These are phyloP conservation scores for Hyaloperonospora arabidopsidis DNA, from an alignment of 352 stramenopile genomes.

Conservation along the genomic window DNA sequence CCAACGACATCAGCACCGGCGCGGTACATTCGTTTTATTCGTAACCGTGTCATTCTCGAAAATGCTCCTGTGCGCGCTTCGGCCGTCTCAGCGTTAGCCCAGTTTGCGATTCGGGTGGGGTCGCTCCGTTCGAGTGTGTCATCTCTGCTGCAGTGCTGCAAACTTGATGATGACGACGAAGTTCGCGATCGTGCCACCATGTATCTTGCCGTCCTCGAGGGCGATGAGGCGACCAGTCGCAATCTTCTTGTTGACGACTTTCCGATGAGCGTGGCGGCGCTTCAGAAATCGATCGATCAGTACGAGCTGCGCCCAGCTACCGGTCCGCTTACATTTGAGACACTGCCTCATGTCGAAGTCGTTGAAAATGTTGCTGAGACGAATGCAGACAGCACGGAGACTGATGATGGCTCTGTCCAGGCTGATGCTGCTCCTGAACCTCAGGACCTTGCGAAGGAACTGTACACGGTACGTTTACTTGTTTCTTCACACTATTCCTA, in stretches of 20 bases:
- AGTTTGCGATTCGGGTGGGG: conserved; percentile 93
- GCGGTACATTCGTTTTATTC: conserved; percentile 99
- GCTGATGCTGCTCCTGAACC: conserved; percentile 34
- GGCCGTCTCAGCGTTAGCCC: conserved; percentile 91
- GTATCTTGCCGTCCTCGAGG: conserved; percentile 74
- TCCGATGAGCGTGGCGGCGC: conserved; percentile 54
- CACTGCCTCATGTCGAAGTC: conserved; percentile 77
- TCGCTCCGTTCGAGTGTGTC: conserved; percentile 90
- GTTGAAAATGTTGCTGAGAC: conserved; percentile 35
- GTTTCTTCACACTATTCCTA: neutral
- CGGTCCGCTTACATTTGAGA: conserved; percentile 74
- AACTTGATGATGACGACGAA: conserved; percentile 98
- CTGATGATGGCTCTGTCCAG: conserved; percentile 23
- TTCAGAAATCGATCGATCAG: conserved; percentile 85
- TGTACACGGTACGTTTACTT: conserved; percentile 84
- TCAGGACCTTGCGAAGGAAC: conserved; percentile 80
- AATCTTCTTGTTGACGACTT: conserved; percentile 69
- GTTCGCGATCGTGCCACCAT: conserved; percentile 89
- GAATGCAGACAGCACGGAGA: conserved; percentile 31
- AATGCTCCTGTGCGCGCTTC: conserved; percentile 95
- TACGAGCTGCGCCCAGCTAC: conserved; percentile 72
- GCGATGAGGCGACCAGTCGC: conserved; percentile 44
- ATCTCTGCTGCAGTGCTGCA: conserved; percentile 91
- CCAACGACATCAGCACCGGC: conserved; percentile 90
- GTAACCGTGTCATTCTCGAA: conserved; percentile 99